These are phyloP conservation scores for Cladosporium sp. DNA, from an alignment of 2,329 filamentous ascomycete species.

Conservation along the genomic window DNA sequence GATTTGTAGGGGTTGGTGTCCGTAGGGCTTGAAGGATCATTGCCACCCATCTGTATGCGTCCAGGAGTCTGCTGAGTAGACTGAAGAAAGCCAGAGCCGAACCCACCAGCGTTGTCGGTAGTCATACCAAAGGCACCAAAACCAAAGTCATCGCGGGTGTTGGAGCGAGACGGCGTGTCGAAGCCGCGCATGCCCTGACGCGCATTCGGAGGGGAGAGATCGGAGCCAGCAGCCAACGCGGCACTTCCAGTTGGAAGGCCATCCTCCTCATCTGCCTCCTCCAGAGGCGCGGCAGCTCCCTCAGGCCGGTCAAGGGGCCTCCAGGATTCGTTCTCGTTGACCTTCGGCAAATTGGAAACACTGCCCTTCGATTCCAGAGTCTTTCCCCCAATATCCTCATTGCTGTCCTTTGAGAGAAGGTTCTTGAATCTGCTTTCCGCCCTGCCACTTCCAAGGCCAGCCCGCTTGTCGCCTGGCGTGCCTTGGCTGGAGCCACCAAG, in stretches of 20 bases:
- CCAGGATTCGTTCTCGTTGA: conserved; percentile 53
- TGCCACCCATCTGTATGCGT: conserved; percentile 38
- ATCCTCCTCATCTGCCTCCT: conserved; percentile 68
- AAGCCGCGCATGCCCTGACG: conserved; percentile 40
- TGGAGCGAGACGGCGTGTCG: conserved; percentile 43
- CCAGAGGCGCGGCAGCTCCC: conserved; percentile 37
- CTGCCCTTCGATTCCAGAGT: conserved; percentile 53
- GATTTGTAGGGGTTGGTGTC: conserved; percentile 96
- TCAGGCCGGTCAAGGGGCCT: conserved; percentile 22
- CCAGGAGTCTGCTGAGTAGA: conserved; percentile 46
- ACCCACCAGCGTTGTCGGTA: conserved; percentile 38
- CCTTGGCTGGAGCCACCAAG: conserved; percentile 44
- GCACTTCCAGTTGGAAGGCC: conserved; percentile 59
- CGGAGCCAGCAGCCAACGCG: conserved; percentile 69
- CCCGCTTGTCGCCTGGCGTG: conserved; percentile 64
- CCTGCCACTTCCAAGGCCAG: conserved; percentile 59
- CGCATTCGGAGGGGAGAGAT: conserved; percentile 52
- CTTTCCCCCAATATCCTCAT: conserved; percentile 51
- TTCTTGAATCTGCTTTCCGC: conserved; percentile 83
- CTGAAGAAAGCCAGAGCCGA: conserved; percentile 32
- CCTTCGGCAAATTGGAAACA: conserved; percentile 48
- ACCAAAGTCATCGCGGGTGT: conserved; percentile 53
- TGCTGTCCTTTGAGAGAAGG: conserved; percentile 71
- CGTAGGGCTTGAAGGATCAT: conserved; percentile 80
- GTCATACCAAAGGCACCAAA: conserved; percentile 59